Evolutionary conservation across 305 asterid genomes (phyloP), one percentile per base, ranked within the genome.

Genomic region (Ilex paraguariensis): DNA sequence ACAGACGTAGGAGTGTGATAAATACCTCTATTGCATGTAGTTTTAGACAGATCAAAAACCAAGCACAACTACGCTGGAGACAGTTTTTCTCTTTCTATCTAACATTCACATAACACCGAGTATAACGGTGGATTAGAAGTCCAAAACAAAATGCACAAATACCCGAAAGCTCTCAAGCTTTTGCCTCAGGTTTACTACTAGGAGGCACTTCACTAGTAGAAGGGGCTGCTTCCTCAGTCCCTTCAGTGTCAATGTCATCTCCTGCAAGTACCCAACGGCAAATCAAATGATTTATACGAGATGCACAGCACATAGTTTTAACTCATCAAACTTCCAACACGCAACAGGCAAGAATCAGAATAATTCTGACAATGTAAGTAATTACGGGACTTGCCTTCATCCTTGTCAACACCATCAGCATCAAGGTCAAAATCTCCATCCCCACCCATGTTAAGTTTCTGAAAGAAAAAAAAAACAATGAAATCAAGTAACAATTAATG

Each of bases 391-490:
- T 70, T 65, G 68, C 88, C 89, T 66, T 75, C 86, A 12, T 60
- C 67, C 8, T 9, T 74, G 54, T 70, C 86, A 33, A 67, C 1
- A 15, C 10, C n/a, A 16, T 52, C 73, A 36, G 58, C 81, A 17
- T 68, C 81, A n/a, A 3, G 73, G 44, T 70, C 79, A 59, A 76
- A 66, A 33, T 53, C 85, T 56, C 69, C 85, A 62, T 52, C 71
- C 4, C 83, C 82, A 1, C 79, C 85, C 84, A 82, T 74, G 76
- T 72, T 80, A 68, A 85, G 78, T 16, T 82, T 81, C 93, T 85
- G 82, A 65, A 73, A 66, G 30, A 58, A 32, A 64, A 51, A 45
- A 40, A 31, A 33, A 31, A 62, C 28, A 48, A 57, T 42, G 36
- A 33, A 48, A 40, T 17, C 7, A 31, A 60, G 13, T 14, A 33